Base-by-base conservation (phyloP, 331 rosid species). In the Acacia pycnantha region DNA sequence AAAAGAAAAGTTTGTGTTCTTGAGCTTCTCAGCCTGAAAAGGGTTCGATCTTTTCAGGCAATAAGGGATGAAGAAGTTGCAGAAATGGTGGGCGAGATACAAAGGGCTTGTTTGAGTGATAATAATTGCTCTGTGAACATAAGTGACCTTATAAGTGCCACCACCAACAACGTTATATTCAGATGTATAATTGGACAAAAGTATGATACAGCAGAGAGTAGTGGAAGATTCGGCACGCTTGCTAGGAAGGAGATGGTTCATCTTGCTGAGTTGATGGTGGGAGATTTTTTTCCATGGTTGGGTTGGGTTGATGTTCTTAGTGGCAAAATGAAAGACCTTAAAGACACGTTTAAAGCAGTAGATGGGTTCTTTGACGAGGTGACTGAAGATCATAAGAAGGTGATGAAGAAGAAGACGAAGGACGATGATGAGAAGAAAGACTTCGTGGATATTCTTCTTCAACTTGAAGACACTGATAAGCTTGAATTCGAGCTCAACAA, bases 121-220 rank as follows among this genome's bases (percentile, higher is more conserved):
- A 56, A 43, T 4, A 3, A 51, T 22, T 18, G 13, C 3, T 41
- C 11, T 69, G 74, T 69, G 74, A 69, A 69, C 22, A 1, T 69
- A 8, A 69, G 11, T 21, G 74, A 69, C 53, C 11, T 69, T 21
- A 69, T 11, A 41, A 37, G 50, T 68, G 37, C 77, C 26, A 81
- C 85, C 3, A 54, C 87, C 12, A 81, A 81, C 31, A 82, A 88
- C 77, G 40, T 90, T 10, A 67, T 82, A 1, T 83, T 85, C 37
- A 82, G 91, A 80, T 82, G 80, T 46, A 26, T 76, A 14, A 88
- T 78, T 3, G 91, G 97, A 51, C 83, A 74, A 51, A 88, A 70
- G 54, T 88, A 70, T 41, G 48, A 75, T 10, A 83, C 4, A 0
- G 79, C 73, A 13, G 79, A 78, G 41, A 69, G 85, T 27, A 46